Evolutionary conservation across 768 basidiomycete species (phyloP).

Genomic region (Butyriboletus loyo): DNA sequence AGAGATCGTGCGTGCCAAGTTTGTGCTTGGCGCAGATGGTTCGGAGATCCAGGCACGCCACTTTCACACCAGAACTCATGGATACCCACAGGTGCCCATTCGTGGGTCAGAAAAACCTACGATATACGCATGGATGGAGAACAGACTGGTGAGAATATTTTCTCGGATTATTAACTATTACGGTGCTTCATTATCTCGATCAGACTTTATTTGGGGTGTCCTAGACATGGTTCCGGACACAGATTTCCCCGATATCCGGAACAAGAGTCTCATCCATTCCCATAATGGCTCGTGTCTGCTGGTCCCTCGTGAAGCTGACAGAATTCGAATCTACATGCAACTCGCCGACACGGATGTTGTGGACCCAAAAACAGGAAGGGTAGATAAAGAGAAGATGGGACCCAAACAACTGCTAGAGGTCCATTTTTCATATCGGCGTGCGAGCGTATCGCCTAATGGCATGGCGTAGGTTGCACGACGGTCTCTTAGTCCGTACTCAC

Average conservation of each 20-base stretch:
- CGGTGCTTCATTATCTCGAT: background rate
- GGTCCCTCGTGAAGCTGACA: conserved; percentile 49
- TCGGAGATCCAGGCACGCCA: conserved; percentile 8
- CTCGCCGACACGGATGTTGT: conserved; percentile 40
- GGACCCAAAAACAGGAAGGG: conserved; percentile 37
- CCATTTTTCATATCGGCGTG: background rate
- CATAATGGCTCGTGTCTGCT: conserved; percentile 48
- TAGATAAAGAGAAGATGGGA: conserved; percentile 38
- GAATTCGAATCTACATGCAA: conserved; percentile 52
- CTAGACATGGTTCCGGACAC: conserved; percentile 46
- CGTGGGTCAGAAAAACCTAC: conserved; percentile 72
- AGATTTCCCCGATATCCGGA: conserved; percentile 54
- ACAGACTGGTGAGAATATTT: conserved; percentile 40
- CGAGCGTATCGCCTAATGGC: background rate
- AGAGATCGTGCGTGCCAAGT: conserved; percentile 68
- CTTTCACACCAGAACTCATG: background rate
- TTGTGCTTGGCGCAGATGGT: conserved; percentile 77
- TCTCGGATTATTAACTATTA: background rate
- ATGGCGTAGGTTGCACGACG: conserved; percentile 36
- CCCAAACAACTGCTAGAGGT: conserved; percentile 41
- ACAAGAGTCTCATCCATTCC: conserved; percentile 48
- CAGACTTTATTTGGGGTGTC: conserved; percentile 45
- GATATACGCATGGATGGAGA: conserved; percentile 75
- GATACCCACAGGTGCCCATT: conserved; percentile 60
- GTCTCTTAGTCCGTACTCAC: conserved; percentile 40